These are phyloP conservation scores for Aegilops sharonensis DNA, from an alignment of 176 grass and related monocot species.

Conservation along the genomic window DNA sequence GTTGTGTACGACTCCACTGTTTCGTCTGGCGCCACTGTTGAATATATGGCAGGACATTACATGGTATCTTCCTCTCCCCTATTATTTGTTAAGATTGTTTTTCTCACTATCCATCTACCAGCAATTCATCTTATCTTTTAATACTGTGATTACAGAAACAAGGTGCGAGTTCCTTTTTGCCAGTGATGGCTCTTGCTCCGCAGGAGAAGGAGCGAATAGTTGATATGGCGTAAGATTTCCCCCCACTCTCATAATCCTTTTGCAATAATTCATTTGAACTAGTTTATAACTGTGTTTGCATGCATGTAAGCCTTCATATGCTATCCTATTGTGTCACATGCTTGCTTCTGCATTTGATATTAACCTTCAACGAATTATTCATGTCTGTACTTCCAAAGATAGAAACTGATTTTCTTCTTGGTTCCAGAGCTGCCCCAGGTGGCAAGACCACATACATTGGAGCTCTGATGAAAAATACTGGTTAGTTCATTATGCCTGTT, in stretches of 20 bases:
- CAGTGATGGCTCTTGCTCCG: constrained; percentile 96
- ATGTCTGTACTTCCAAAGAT: background rate
- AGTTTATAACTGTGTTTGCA: background rate
- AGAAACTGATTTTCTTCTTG: constrained; percentile 10
- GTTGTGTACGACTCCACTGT: constrained; percentile 96
- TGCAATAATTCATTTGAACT: constrained; percentile 19
- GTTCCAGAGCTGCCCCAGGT: constrained; percentile 89
- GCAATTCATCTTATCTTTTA: background rate
- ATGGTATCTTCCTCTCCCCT: constrained; percentile 55
- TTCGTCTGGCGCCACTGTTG: constrained; percentile 88
- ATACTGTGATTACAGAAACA: constrained; percentile 70
- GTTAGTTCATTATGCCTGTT: constrained; percentile 37
- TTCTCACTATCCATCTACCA: background rate
- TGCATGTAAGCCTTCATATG: background rate
- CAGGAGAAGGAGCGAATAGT: constrained; percentile 94
- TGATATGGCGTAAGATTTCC: constrained; percentile 95
- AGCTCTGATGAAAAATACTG: constrained; percentile 97
- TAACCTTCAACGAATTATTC: constrained; percentile 5
- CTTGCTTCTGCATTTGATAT: background rate
- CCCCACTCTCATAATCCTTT: constrained; percentile 3
- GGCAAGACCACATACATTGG: constrained; percentile 98
- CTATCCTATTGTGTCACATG: background rate
- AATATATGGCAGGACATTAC: constrained; percentile 99
- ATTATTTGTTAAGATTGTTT: constrained; percentile 12
- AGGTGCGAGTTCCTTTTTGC: constrained; percentile 97